Evolutionary conservation across 2,329 filamentous ascomycete genomes (phyloP), one percentile per base, ranked within the genome.

Genomic region (Alternaria angustiovoidea): DNA sequence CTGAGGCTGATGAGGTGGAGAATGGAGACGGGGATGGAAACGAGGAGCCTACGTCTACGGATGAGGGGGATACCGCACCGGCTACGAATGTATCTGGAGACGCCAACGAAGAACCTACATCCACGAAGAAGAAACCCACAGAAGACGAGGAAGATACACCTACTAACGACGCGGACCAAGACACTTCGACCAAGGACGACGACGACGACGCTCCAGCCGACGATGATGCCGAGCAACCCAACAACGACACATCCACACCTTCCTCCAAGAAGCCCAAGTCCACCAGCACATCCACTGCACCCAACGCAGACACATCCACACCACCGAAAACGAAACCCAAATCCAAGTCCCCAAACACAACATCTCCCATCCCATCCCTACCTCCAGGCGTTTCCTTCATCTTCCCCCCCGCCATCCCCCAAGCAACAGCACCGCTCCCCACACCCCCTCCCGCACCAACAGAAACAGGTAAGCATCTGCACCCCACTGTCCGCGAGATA

Each of bases 281-380:
- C 12, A 48, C 24, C 6, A 24, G 0, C 6, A 6, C 24, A 7
- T 7, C 44, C 0, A 14, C 28, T 0, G 3, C 7, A 2, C 2
- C 44, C 2, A 16, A 14, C 34, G 6, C 34, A 38, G 14, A 38
- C 16, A 4, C 18, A 0, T 18, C 22, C 18, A 11, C 39, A 5
- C 2, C 7, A 4, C 18, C 38, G 0, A 2, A 0, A 14, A 2
- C 18, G 1, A 14, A 36, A 16, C 14, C 18, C 9, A 41, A 41
- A 41, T 1, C 24, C 24, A 0, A 2, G 2, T 26, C 2, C 24
- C 24, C 7, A 26, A 7, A 26, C 7, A 26, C 20, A 14, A 36
- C 22, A 34, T 5, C 18, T 0, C 1, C 4, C 5, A 49, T 49
- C 5, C 46, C 32, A 0, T 18, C 32, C 20, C 9, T 49, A 2